Base-by-base conservation (phyloP, 148 eudicot genomes). In the Euryodendron excelsum region DNA sequence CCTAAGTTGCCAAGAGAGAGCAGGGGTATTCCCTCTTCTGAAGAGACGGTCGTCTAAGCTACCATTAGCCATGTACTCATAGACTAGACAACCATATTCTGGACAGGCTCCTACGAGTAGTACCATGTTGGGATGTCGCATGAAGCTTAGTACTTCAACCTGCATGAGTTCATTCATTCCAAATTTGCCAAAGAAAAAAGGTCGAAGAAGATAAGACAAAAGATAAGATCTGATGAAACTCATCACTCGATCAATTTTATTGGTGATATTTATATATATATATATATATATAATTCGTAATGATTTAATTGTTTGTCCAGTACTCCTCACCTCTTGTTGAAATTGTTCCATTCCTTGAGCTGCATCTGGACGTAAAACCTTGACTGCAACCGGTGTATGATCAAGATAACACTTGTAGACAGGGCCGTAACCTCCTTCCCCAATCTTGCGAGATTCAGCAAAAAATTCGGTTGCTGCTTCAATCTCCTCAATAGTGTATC, bases 361-460 rank as follows among this genome's bases (percentile, higher is more conserved):
- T 47, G 89, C 89, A 82, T 89, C 91, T 14, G 89, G 87, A 36
- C 91, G 88, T 61, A 89, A 77, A 69, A 89, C 89, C 56, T 89
- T 89, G 10, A 89, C 86, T 39, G 91, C 91, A 72, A 87, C 91
- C 31, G 76, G 84, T 55, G 91, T 89, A 79, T 89, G 91, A 84
- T 89, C 91, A 69, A 89, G 88, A 63, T 83, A 61, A 73, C 91
- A 86, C 76, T 81, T 85, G 73, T 78, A 89, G 34, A 89, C 91
- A 2, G 91, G 89, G 48, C 91, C 91, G 61, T 89, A 89, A 14
- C 91, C 91, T 27, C 91, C 91, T 85, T 89, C 91, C 47, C 91
- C 91, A 50, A 89, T 79, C 84, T 87, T 89, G 28, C 82, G 73
- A 48, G 88, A 70, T 66, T 73, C 73, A 50, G 83, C 56, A 69